These are phyloP conservation scores for Onygenales sp. DNA, from an alignment of 2,329 filamentous ascomycete genomes.

Conservation along the genomic window DNA sequence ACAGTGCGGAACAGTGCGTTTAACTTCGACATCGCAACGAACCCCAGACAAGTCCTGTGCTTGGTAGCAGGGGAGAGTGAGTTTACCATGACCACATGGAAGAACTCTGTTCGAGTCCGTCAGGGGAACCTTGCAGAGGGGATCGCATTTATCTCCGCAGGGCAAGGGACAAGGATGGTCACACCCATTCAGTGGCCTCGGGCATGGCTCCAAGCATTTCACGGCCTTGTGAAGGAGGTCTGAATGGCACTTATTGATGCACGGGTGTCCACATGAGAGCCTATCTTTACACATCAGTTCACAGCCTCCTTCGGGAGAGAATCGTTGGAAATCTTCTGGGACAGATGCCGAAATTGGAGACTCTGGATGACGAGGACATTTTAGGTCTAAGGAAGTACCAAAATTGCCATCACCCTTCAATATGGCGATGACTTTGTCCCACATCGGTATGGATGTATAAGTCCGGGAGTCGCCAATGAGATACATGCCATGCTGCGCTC, in stretches of 20 bases:
- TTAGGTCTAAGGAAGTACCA: neutral
- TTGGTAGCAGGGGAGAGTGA: constrained; percentile 8
- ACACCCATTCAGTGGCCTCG: constrained; percentile 5
- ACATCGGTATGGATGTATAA: constrained; percentile 17
- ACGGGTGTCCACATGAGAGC: constrained; percentile 15
- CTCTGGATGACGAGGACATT: neutral
- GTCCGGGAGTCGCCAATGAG: constrained; percentile 21
- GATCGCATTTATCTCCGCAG: constrained; percentile 14
- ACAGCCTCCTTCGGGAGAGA: constrained; percentile 11
- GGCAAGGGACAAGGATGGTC: constrained; percentile 9
- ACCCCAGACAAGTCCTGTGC: constrained; percentile 12
- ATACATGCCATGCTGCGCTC: constrained; percentile 24
- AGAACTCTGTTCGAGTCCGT: constrained; percentile 5
- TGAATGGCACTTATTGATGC: constrained; percentile 4
- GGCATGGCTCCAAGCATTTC: neutral
- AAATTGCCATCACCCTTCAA: neutral
- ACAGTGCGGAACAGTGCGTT: neutral
- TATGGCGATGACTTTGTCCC: constrained; percentile 8
- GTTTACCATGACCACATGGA: constrained; percentile 3
- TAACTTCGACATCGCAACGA: constrained; percentile 8
- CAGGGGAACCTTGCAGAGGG: constrained; percentile 5
- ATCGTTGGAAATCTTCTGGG: neutral
- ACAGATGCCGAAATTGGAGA: neutral
- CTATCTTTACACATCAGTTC: neutral
- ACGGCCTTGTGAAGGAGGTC: neutral